Evolutionary conservation across 1,284 basidiomycete genomes (phyloP).

Genomic region (Athelia sp.): DNA sequence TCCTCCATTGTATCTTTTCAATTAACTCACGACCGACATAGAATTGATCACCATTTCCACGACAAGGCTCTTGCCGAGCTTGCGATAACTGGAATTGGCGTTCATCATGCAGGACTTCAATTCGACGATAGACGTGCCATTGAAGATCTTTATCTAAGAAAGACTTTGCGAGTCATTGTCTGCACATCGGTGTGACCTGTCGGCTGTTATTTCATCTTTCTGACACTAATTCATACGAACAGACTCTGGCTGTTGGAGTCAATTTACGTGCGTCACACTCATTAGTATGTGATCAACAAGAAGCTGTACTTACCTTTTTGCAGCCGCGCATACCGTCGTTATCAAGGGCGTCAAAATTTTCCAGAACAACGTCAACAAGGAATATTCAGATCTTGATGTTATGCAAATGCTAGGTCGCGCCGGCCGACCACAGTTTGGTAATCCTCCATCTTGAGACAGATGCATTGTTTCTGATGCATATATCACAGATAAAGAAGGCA

Average conservation of each 20-base stretch:
- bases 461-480: conserved; percentile 56
- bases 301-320: conserved; percentile 3
- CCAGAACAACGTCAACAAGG: conserved; percentile 56
- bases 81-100: conserved; percentile 65
- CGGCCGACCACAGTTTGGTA: conserved; percentile 34
- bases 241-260: conserved; percentile 87
- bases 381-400: conserved; percentile 80
- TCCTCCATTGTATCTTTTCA: too few species aligned
- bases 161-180: conserved; percentile 61
- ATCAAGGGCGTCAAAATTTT: conserved; percentile 79
- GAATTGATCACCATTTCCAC: conserved; percentile 48
- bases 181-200: conserved; percentile 73
- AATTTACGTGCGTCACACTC: conserved; percentile 63
- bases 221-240: conserved; percentile 8
- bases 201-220: conserved; percentile 8
- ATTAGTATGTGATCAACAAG: background rate
- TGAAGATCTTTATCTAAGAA: conserved; percentile 69
- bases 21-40: conserved; percentile 18
- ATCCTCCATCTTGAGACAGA: conserved; percentile 1
- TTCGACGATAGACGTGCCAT: conserved; percentile 64
- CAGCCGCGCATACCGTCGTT: conserved; percentile 77
- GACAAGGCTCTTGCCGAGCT: conserved; percentile 50
- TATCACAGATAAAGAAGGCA: conserved; percentile 65
- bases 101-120: conserved; percentile 85
- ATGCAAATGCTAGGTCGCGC: conserved; percentile 86